Base-by-base conservation (phyloP, 371 early-diverging fungal genomes). In the Haplosporangium sp. region DNA sequence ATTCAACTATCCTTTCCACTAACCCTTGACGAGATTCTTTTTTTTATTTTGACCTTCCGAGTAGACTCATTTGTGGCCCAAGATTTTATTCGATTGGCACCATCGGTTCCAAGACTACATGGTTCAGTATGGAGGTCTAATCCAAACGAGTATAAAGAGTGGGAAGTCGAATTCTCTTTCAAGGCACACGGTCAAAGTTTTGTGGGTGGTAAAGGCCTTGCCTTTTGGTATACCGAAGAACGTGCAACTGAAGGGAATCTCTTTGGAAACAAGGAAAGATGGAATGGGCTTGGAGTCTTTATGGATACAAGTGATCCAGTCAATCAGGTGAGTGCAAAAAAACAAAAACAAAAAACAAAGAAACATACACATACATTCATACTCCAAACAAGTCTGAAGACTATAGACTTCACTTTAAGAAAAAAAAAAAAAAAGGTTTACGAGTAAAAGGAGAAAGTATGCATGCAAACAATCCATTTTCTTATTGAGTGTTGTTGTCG, bases 161-260 rank as follows among this genome's bases (percentile, higher is more conserved):
- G 95, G 95, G 88, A 92, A 71, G 90, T 90, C 1, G 89, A 91
- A 47, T 83, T 95, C 45, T 84, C 88, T 5, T 90, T 95, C 78
- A 84, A 77, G 45, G 88, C 93, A 4, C 82, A 81, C 42, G 96
- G 96, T 1, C 86, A 87, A 13, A 85, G 88, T 44, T 75, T 85
- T 61, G 78, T 89, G 40, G 95, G 96, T 20, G 94, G 94, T 50
- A 88, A 92, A 48, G 96, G 96, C n/a, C 67, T 96, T 15, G 95
- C 94, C 10, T 90, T 96, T 69, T 96, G 96, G 96, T 95, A 95
- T 76, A 89, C 93, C 2, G 84, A 90, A 65, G 91, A 92, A 11
- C 82, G 82, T 0, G 85, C 82, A 20, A 59, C 82, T 34, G 72
- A 84, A 10, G 96, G 95, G 2, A 91, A 92, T 10, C 83, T 94